A percentile compares a stretch with the other conserved stretches of the same genome.
Conservation (phyloP, 23 red algal species). For the Gracilariopsis chorda region DNA sequence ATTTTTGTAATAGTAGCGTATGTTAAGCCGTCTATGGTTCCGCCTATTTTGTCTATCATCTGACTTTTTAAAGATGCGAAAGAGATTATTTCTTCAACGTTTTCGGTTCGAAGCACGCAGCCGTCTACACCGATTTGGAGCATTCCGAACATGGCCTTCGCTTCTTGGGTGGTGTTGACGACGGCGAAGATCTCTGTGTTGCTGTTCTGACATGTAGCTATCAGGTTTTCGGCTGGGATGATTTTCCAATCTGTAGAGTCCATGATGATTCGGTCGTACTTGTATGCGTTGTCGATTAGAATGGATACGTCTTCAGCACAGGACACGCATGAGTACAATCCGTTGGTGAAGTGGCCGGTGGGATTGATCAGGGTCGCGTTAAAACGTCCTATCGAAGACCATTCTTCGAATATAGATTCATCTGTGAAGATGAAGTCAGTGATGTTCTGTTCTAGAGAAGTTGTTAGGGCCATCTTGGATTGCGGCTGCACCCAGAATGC, state of each 20-base stretch:
- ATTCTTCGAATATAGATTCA: neutral
- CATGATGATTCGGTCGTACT: slow-evolving; percentile 45
- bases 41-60: slow-evolving; percentile 2
- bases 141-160: slow-evolving; percentile 60
- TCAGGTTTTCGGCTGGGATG: slow-evolving; percentile 76
- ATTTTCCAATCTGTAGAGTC: slow-evolving; percentile 58
- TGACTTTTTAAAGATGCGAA: slow-evolving; percentile 45
- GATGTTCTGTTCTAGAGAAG: slow-evolving; percentile 63
- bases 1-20: slow-evolving; percentile 24
- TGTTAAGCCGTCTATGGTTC: neutral
- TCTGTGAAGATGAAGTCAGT: slow-evolving; percentile 59
- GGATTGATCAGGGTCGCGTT: neutral
- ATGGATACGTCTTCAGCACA: slow-evolving; percentile 25
- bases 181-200: slow-evolving; percentile 39
- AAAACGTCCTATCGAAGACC: slow-evolving; percentile 31
- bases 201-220: slow-evolving; percentile 37
- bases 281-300: neutral
- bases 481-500: slow-evolving; percentile 58
- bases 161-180: slow-evolving; percentile 39
- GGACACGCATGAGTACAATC: slow-evolving; percentile 3
- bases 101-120: slow-evolving; percentile 37
- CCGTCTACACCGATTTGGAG: slow-evolving; percentile 70
- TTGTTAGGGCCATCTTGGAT: slow-evolving; percentile 59
- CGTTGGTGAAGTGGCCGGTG: slow-evolving; percentile 17
- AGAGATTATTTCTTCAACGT: slow-evolving; percentile 22